Percentiles rank a stretch among this genome's conserved stretches.
phyloP scores from a whole-genome alignment of 108 stramenopile genomes.

The Pseudonitzschia delicatissima region DNA sequence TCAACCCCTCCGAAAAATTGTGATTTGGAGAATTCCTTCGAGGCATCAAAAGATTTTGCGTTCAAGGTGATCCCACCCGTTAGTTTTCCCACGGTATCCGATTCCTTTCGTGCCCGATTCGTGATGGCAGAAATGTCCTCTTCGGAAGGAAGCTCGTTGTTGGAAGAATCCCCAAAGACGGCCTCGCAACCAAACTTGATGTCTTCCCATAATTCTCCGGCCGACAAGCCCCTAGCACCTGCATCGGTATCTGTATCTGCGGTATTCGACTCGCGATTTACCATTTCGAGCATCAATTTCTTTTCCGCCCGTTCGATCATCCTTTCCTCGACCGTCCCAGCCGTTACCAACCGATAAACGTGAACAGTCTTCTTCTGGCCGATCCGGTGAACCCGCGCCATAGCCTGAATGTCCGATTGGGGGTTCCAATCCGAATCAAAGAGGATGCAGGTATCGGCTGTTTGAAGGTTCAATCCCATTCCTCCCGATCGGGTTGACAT shows the following conservation, averaged over 20 bases:
- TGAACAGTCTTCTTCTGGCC: constrained; percentile 91
- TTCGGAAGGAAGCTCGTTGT: constrained; percentile 57
- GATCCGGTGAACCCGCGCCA: constrained; percentile 91
- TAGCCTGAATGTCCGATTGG: constrained; percentile 90
- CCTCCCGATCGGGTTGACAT: constrained; percentile 94
- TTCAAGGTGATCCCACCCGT: constrained; percentile 30
- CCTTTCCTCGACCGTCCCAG: constrained; percentile 89
- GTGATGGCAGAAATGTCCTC: constrained; percentile 75
- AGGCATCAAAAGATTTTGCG: constrained; percentile 50
- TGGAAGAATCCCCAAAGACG: constrained; percentile 44
- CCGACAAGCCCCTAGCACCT: constrained; percentile 36
- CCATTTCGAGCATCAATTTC: constrained; percentile 19
- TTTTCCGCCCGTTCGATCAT: constrained; percentile 56
- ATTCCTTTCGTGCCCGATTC: constrained; percentile 58
- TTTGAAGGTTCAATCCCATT: constrained; percentile 91
- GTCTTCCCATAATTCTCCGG: constrained; percentile 53
- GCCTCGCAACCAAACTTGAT: constrained; percentile 66
- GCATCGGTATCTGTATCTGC: neutral
- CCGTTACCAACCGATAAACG: constrained; percentile 80
- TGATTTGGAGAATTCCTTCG: constrained; percentile 43
- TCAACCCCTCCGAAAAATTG: constrained; percentile 49
- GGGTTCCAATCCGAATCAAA: constrained; percentile 91
- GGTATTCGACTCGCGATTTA: constrained; percentile 34
- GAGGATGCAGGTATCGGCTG: constrained; percentile 84
- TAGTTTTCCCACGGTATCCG: constrained; percentile 39